Percentiles rank a stretch among this genome's conserved stretches.
Evolutionary conservation across 2,329 filamentous ascomycete species (phyloP).

Genomic region (Aspergillus ibericus): DNA sequence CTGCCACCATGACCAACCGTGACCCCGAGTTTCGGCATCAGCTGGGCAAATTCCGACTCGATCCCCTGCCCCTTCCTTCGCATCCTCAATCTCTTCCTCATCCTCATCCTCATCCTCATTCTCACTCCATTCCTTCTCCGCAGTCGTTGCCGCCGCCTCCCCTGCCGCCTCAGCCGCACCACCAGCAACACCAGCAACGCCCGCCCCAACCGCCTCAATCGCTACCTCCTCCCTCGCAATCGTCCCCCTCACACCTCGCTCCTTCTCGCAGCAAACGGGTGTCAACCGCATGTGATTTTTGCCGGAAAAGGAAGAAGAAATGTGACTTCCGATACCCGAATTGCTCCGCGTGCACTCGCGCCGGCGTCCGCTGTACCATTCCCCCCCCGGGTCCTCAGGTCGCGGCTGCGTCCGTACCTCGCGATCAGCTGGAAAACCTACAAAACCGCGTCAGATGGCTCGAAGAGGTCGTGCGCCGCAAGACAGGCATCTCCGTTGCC

Average conservation of each 20-base stretch:
- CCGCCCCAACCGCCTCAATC: neutral
- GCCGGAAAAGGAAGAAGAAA: slow-evolving; percentile 44
- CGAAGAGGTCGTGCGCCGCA: slow-evolving; percentile 37
- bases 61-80: slow-evolving; percentile 12
- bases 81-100: slow-evolving; percentile 1
- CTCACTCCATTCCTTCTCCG: neutral
- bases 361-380: slow-evolving; percentile 42
- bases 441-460: slow-evolving; percentile 43
- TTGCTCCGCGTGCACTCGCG: slow-evolving; percentile 41
- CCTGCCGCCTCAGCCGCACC: neutral
- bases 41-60: slow-evolving; percentile 25
- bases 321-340: slow-evolving; percentile 45
- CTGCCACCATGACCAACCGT: slow-evolving; percentile 22
- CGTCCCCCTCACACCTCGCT: slow-evolving; percentile 10
- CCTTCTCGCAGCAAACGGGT: slow-evolving; percentile 36
- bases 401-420: slow-evolving; percentile 38
- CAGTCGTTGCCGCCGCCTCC: neutral
- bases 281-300: slow-evolving; percentile 43
- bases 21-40: slow-evolving; percentile 25
- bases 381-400: slow-evolving; percentile 40
- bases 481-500: slow-evolving; percentile 35
- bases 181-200: neutral
- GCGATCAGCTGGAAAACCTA: slow-evolving; percentile 41
- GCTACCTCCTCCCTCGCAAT: neutral
- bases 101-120: neutral